Percentiles rank a stretch among this genome's conserved stretches.
phyloP scores from a whole-genome alignment of 768 basidiomycete species.

The Lentinus brumalis region DNA sequence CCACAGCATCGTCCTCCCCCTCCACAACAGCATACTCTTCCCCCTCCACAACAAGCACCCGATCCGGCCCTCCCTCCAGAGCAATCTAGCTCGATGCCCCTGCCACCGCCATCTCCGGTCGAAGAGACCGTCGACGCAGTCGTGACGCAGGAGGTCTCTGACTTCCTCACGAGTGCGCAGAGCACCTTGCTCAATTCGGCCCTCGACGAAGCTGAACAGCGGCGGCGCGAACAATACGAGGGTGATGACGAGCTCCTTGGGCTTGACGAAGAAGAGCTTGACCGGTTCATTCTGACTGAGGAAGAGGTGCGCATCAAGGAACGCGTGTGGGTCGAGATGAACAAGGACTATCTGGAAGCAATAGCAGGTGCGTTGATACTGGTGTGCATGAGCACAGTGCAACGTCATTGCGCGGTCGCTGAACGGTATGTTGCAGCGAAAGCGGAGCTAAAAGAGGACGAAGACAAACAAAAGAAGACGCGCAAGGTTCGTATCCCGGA shows the following conservation, averaged over 20 bases:
- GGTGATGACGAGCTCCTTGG: conserved; percentile 63
- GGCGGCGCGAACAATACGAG: conserved; percentile 54
- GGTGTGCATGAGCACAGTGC: neutral
- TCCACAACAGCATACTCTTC: neutral
- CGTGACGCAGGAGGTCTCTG: conserved; percentile 70
- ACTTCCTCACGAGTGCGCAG: conserved; percentile 62
- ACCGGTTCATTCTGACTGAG: conserved; percentile 73
- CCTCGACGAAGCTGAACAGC: conserved; percentile 66
- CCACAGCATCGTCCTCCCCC: neutral
- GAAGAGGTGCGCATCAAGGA: conserved; percentile 87
- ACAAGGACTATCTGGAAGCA: conserved; percentile 86
- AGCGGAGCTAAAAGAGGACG: conserved; percentile 50
- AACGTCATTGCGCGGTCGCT: conserved; percentile 38
- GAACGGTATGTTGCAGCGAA: conserved; percentile 61
- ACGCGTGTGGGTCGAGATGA: conserved; percentile 92
- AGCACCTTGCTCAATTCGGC: conserved; percentile 61
- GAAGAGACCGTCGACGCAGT: conserved; percentile 65
- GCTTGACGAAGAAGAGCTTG: conserved; percentile 90
- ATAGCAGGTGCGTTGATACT: conserved; percentile 66
- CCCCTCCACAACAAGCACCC: neutral
- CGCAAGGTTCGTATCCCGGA: conserved; percentile 74
- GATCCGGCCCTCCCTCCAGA: conserved; percentile 13
- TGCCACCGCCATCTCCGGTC: conserved; percentile 35
- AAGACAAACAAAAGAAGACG: conserved; percentile 50
- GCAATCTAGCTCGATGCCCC: conserved; percentile 2